phyloP scores from a whole-genome alignment of 2,329 filamentous ascomycete species.

The Zymoseptoria passerinii region DNA sequence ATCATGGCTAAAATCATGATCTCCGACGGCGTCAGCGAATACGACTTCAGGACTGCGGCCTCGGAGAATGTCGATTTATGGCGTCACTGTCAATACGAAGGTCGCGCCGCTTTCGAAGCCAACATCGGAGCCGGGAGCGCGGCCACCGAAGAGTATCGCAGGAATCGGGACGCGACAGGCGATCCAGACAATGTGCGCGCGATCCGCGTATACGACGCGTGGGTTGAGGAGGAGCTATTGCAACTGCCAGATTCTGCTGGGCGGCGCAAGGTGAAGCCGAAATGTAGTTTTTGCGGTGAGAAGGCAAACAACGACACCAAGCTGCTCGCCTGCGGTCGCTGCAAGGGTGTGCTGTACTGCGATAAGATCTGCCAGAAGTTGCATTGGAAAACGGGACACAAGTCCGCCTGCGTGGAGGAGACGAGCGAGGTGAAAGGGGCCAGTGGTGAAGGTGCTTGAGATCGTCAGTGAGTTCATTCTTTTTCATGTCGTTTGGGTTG shows the following conservation, averaged over 20 bases:
- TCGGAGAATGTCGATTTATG: not conserved
- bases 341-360: slow-evolving; percentile 1
- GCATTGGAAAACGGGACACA: slow-evolving; percentile 1
- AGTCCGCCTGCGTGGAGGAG: not conserved
- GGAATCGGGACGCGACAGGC: not conserved
- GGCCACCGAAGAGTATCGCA: not conserved
- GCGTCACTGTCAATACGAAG: not conserved
- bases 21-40: not conserved
- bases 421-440: not conserved
- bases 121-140: not conserved
- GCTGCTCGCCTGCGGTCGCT: slow-evolving; percentile 1
- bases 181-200: not conserved
- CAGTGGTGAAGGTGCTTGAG: not conserved
- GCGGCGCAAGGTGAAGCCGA: not conserved
- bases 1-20: not conserved
- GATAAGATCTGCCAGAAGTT: slow-evolving; percentile 1
- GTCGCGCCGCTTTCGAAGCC: not conserved
- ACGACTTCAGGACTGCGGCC: not conserved
- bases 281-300: not conserved
- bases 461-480: not conserved
- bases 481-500: not conserved
- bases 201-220: not conserved
- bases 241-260: not conserved
- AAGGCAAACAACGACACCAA: not conserved
- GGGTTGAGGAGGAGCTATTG: not conserved